Evolutionary conservation across 805 yeast genomes (phyloP), one percentile per base, ranked within the genome.

Genomic region (Metschnikowia matae): DNA sequence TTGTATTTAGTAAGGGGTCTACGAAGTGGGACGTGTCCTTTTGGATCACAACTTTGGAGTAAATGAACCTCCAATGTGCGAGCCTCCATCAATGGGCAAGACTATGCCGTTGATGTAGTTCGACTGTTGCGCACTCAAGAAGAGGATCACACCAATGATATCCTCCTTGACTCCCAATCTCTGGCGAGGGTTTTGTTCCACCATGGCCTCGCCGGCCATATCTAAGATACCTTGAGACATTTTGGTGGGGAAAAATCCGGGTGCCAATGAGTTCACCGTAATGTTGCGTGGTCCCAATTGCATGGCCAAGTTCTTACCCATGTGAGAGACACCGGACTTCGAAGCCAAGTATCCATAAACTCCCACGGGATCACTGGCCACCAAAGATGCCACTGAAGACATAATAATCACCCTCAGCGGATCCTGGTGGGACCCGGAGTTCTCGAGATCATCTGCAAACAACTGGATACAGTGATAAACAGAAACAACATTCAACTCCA

Each of bases 211-310:
- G 13, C 82, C 83, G 20, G 78, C 70, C 47, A 66, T 69, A 36
- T 71, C 78, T 43, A 86, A 68, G 43, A 85, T 56, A 0, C 89
- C 91, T 52, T 80, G 75, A 38, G 89, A 76, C 90, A 85, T 85
- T 66, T 83, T 85, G 17, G 85, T 76, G 18, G 87, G 87, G 77
- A 85, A 83, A 63, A 84, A 86, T 0, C 92, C 92, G 0, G 91
- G 91, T 6, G 89, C 89, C 54, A 85, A 65, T 11, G 81, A 70
- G 67, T 86, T 85, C 50, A 85, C 89, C 43, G 81, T 84, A 59
- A 85, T 79, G 67, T 85, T 79, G 40, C 74, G 69, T 5, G 84
- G 85, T 1, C 87, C 90, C 58, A 86, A 73, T 61, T 83, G 85
- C 38, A 78, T 64, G 2, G 91, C 87, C 57, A 85, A 74, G 51